Conservation (phyloP, 345 rosid genomes). For the Geranium rotundifolium region DNA sequence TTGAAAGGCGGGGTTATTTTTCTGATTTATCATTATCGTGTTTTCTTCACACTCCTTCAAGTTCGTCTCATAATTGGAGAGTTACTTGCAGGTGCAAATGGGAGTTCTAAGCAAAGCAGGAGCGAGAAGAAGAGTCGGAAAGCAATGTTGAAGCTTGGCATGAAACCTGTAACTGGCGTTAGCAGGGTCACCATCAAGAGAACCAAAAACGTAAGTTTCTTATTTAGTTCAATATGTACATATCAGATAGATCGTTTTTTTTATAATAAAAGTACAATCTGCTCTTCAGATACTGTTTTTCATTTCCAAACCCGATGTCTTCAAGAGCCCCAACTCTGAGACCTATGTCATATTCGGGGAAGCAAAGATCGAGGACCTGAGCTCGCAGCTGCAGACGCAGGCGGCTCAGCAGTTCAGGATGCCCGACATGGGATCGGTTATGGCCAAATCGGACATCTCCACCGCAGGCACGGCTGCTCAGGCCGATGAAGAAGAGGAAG, state of each 20-base stretch:
- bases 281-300: constrained; percentile 55
- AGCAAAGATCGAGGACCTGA: constrained; percentile 87
- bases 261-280: neutral
- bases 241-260: no score
- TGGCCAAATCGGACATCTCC: constrained; percentile 48
- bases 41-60: neutral
- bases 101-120: constrained; percentile 71
- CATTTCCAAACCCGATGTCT: constrained; percentile 79
- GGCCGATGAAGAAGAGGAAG: constrained; percentile 72
- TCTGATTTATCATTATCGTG: neutral
- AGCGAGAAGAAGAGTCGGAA: constrained; percentile 85
- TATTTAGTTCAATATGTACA: no score
- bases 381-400: constrained; percentile 85
- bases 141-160: constrained; percentile 77
- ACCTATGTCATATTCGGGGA: constrained; percentile 79
- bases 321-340: constrained; percentile 82
- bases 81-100: constrained; percentile 45
- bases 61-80: neutral
- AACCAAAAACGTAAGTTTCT: constrained; percentile 47
- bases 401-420: constrained; percentile 84
- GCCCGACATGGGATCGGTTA: constrained; percentile 55
- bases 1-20: neutral
- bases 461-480: constrained; percentile 23
- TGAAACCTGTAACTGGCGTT: constrained; percentile 74
- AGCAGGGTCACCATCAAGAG: constrained; percentile 79